These are phyloP conservation scores for Tulasnella calospora DNA, from an alignment of 768 basidiomycete genomes.

Conservation along the genomic window DNA sequence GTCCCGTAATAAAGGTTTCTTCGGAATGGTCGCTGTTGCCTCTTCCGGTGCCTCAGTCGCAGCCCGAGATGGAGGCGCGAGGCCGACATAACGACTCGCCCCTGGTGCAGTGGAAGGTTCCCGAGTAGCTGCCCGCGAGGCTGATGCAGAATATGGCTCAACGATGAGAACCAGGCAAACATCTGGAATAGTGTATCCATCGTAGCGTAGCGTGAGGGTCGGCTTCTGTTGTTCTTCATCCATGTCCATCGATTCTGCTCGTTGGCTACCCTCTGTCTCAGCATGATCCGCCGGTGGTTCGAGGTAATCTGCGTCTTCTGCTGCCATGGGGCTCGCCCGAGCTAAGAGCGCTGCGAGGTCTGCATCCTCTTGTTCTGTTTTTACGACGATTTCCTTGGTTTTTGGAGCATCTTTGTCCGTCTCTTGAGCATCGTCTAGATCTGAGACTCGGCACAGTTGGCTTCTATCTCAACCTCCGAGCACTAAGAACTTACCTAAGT, in stretches of 20 bases:
- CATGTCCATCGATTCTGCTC: constrained; percentile 53
- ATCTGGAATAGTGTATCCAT: constrained; percentile 64
- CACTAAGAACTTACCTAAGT: background rate
- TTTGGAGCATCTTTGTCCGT: background rate
- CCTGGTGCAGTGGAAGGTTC: constrained; percentile 34
- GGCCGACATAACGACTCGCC: constrained; percentile 36
- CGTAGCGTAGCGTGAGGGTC: constrained; percentile 57
- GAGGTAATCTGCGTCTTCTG: constrained; percentile 18
- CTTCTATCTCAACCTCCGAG: background rate
- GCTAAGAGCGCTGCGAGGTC: background rate
- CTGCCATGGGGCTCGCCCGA: constrained; percentile 23
- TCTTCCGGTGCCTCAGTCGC: constrained; percentile 30
- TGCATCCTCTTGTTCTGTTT: constrained; percentile 1
- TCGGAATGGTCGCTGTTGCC: constrained; percentile 35
- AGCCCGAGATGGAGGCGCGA: constrained; percentile 37
- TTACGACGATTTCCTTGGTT: background rate
- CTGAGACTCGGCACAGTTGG: background rate
- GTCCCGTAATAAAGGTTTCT: constrained; percentile 60
- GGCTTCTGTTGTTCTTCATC: constrained; percentile 68
- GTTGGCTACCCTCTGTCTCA: too few species aligned
- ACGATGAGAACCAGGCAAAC: constrained; percentile 76
- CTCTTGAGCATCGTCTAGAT: background rate
- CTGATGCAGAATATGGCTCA: constrained; percentile 58
- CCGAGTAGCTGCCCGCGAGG: constrained; percentile 36
- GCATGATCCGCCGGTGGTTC: background rate